Evolutionary conservation across 371 early-diverging fungal species (phyloP), one percentile per base, ranked within the genome.

Genomic region (Mucor sp.): DNA sequence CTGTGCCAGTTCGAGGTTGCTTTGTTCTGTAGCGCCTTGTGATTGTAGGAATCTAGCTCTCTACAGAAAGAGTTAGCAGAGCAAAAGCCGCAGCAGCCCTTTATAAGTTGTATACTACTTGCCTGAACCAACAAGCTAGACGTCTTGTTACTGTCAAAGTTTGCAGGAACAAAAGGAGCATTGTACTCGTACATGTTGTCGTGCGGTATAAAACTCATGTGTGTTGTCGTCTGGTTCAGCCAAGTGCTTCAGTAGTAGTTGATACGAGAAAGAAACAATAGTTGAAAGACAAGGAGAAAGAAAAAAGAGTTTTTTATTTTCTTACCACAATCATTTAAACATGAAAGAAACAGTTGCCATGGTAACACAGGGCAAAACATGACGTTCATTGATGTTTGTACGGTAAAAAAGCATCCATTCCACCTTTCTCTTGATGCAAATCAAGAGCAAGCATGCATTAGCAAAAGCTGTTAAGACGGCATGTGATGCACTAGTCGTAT

Each of bases 11-110:
- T 91, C 90, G 25, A 76, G 75, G 68, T 80, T 85, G 67, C 77
- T 89, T 61, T 84, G 83, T 74, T 91, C 92, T 6, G 84, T 90
- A 9, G 85, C 87, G 17, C 92, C 91, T 39, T 77, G 80, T 5
- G 77, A 72, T 65, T 85, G 72, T 56, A 79, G 60, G 61, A 68
- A 63, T 25, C 55, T 44, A 32, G 71, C 74, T 32, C 76, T 62
- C 78, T 77, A 33, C 25, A n/a, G 4, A 23, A 50, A 19, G 30
- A n/a, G 19, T 28, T 48, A 21, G 9, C 2, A 35, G 50, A n/a
- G n/a, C n/a, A n/a, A n/a, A n/a, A n/a, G n/a, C n/a, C n/a, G n/a
- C n/a, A n/a, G n/a, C n/a, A n/a, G n/a, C n/a, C n/a, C n/a, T n/a
- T n/a, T n/a, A n/a, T n/a, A n/a, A n/a, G n/a, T n/a, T n/a, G n/a